These are phyloP conservation scores for Camellia japonica DNA, from an alignment of 148 eudicot genomes.

Conservation along the genomic window DNA sequence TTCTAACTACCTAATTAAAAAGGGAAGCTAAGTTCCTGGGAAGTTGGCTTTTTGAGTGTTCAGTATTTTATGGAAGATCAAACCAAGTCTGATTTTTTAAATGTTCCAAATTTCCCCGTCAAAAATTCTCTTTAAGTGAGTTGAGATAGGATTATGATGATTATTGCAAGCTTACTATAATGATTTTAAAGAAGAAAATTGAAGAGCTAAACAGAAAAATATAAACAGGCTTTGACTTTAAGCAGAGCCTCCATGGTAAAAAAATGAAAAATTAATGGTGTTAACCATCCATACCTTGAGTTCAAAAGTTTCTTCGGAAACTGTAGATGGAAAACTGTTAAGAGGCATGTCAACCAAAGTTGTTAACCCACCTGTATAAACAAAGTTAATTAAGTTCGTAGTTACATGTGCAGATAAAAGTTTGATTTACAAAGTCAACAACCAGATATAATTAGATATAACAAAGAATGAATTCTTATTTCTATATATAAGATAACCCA, in stretches of 20 bases:
- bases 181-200: neutral
- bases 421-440: neutral
- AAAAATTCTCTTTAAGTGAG: too few species aligned
- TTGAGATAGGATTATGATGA: neutral
- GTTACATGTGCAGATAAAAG: neutral
- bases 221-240: neutral
- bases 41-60: neutral
- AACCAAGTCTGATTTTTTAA: too few species aligned
- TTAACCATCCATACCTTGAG: constrained; percentile 60
- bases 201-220: neutral
- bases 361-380: constrained; percentile 77
- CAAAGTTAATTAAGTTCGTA: neutral
- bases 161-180: neutral
- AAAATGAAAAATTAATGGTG: neutral
- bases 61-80: too few species aligned
- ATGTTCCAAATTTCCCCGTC: too few species aligned
- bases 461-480: neutral
- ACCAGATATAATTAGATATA: neutral
- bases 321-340: constrained; percentile 85
- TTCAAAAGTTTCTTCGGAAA: constrained; percentile 71
- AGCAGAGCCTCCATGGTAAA: neutral
- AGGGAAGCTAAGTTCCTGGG: neutral
- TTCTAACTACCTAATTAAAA: neutral
- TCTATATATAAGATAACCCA: neutral
- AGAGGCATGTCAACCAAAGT: constrained; percentile 97